phyloP scores from a whole-genome alignment of 176 grass and related monocot genomes.

The Eremochloa ophiuroides region DNA sequence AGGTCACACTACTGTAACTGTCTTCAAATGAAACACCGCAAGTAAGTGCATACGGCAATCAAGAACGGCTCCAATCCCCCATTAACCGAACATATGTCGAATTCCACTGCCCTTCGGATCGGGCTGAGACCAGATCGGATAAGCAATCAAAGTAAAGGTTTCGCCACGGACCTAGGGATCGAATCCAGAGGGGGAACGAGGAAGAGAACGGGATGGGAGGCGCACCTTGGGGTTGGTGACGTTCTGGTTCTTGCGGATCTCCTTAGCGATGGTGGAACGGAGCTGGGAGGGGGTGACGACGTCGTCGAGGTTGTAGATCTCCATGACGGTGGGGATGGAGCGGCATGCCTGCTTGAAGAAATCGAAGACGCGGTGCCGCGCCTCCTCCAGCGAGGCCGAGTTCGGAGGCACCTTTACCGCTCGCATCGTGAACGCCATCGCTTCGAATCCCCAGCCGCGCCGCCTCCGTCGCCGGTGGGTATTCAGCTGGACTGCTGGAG shows the following conservation, averaged over 20 bases:
- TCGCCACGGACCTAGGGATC: background rate
- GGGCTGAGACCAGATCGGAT: background rate
- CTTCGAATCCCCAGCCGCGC: background rate
- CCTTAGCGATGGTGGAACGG: constrained; percentile 61
- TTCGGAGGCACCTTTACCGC: constrained; percentile 77
- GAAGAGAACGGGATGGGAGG: background rate
- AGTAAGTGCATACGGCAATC: background rate
- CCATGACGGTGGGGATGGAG: constrained; percentile 75
- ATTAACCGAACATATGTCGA: background rate
- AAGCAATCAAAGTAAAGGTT: background rate
- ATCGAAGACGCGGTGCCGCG: constrained; percentile 68
- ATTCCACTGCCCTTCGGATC: background rate
- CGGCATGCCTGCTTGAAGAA: constrained; percentile 94
- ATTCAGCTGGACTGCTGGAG: background rate
- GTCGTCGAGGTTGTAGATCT: constrained; percentile 89
- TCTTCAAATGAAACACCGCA: background rate
- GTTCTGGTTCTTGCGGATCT: constrained; percentile 71
- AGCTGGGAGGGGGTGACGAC: constrained; percentile 78
- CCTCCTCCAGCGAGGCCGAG: constrained; percentile 74
- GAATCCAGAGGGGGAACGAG: background rate
- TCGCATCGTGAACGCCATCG: constrained; percentile 71
- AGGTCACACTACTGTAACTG: background rate
- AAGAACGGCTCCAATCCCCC: background rate
- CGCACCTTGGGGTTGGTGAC: constrained; percentile 76
- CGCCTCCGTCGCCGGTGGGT: background rate